Evolutionary conservation across 768 basidiomycete genomes (phyloP), one percentile per base, ranked within the genome.

Genomic region (Obba rivulosa): DNA sequence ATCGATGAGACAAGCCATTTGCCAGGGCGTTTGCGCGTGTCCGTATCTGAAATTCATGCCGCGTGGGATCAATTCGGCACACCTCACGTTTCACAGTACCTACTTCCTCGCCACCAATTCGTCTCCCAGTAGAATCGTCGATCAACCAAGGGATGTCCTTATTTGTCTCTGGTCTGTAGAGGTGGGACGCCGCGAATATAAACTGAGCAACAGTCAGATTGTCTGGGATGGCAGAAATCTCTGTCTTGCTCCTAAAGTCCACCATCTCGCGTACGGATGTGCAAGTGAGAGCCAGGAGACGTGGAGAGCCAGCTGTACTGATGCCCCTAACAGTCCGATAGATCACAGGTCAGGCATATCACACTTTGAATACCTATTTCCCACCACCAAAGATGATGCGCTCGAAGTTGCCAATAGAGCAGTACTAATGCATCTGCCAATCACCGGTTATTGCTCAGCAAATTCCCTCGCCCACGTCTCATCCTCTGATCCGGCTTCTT

Each of bases 181-280:
- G 61, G 51, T 79, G 76, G 24, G 60, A 52, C 28, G 53, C 58
- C 53, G 77, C 75, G 44, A 81, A 73, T 24, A 77, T 65, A 58
- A 80, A 80, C 58, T 81, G 78, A 4, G 75, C 70, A 34, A 79
- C 59, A 3, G 76, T 76, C 36, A 79, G 54, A 54, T 77, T 63
- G 59, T 79, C 77, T 8, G 78, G 78, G 46, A 79, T 55, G 55
- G 70, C 45, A 46, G 55, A 72, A 5, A 73, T 60, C 20, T 51
- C 51, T 13, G 24, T 22, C 14, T 40, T 40, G 3, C 41, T 31
- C 16, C 35, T 37, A 20, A 49, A 35, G 8, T 49, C 48, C 17
- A 41, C 16, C 48, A 49, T 48, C 8, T 5, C 16, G 28, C 13
- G 13, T 13, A 13, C 28, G 5, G 28, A n/a, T n/a, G n/a, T n/a